Base-by-base conservation (phyloP, 306 rosid species). In the Castanea mollissima region DNA sequence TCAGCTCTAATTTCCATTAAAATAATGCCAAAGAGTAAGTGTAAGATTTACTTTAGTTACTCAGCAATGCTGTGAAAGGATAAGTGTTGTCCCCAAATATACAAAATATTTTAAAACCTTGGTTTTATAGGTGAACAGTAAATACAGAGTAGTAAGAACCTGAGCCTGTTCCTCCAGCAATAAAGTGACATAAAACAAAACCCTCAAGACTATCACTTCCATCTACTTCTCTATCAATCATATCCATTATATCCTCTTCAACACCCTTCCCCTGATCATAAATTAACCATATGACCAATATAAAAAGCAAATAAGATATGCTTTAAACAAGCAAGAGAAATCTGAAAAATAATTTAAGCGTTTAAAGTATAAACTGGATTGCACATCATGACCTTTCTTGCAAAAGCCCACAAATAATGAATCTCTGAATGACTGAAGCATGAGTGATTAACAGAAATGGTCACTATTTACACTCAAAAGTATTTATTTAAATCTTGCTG, bases 151-250 rank as follows among this genome's bases (percentile, higher is more conserved):
- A 32, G 34, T 32, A 32, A 32, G 34, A 32, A 32, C 34, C 34
- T 32, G 5, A 32, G 34, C 34, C 34, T 32, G 34, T 32, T 32
- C 34, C 34, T 32, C 34, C 34, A 32, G 5, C 5, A 32, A 32
- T 32, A 32, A 5, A 32, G 34, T 32, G 99, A 77, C 99, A 95
- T 23, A 95, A 88, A 84, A 95, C 99, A 87, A 95, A 95, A 78
- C 99, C 99, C 87, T 95, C 99, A 71, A 92, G 99, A 86, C 99
- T 95, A 78, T 95, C 99, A 89, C 99, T 92, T 31, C 99, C 99
- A 90, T 95, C 99, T 32, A 95, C 99, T 87, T 95, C 99, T 90
- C 98, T 89, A 73, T 95, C 99, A 79, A 95, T 95, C 99, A 95
- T 95, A 81, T 95, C 99, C 98, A 95, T 95, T 87, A 95, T 95